Base-by-base conservation (phyloP, 768 basidiomycete genomes). In the Suillus variegatus region DNA sequence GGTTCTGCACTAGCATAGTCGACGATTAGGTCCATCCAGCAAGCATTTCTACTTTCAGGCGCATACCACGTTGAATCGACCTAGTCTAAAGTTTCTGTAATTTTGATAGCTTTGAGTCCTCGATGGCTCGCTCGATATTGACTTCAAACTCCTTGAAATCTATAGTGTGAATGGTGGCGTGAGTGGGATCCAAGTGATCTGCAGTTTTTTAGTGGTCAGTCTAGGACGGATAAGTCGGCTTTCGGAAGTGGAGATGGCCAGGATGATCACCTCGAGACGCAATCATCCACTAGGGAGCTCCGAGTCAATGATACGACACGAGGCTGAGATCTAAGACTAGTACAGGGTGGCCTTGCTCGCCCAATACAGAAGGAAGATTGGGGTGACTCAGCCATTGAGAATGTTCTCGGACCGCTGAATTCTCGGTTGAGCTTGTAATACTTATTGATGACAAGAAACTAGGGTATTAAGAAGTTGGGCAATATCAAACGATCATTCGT, bases 1-100 rank as follows among this genome's bases (percentile, higher is more conserved):
- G 81, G 80, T 70, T 91, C 90, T 43, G 72, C 82, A 1, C 90
- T 89, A 25, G 86, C 89, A 72, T 89, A 91, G 70, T 89, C 90
- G 4, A 88, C 88, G 36, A 91, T 75, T 10, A 91, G 78, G 72
- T 91, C 89, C 88, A 91, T 90, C 86, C 84, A 85, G 64, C 85
- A 71, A 13, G 80, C 82, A 35, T 71, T 65, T 64, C 79, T 75
- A 70, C 74, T 76, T 35, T 74, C 71, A 14, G 58, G 49, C 36
- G 73, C 67, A 65, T 80, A 84, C 84, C 84, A 85, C 54, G 64
- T 64, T 16, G 65, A 67, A 67, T 82, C 81, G 8, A 82, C 62
- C 62, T 67, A 67, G 22, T 68, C 63, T 16, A 82, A 62, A 2
- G 80, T 75, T 16, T 71, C 60, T 13, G 61, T 20, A 18, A 72